Percentiles rank a stretch among this genome's conserved stretches.
Evolutionary conservation across 306 rosid genomes (phyloP).

Genomic region (Vigna radiata): DNA sequence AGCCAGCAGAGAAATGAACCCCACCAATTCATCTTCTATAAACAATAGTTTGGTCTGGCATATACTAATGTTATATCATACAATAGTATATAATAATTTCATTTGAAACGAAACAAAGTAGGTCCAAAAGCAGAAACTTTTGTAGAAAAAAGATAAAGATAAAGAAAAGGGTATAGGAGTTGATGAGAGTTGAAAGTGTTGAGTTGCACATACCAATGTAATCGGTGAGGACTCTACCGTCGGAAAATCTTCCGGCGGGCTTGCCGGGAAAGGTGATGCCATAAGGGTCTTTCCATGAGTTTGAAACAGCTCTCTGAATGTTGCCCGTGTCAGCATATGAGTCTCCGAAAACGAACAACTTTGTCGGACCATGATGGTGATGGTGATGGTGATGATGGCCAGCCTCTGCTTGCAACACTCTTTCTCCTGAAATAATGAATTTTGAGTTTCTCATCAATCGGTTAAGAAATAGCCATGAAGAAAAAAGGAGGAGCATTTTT

Average conservation of each 20-base stretch:
- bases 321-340: constrained; percentile 63
- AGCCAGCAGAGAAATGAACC: constrained; percentile 39
- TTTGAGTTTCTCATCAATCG: neutral
- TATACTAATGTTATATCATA: too few relatives aligned
- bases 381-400: neutral
- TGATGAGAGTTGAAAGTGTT: neutral
- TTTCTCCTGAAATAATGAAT: constrained; percentile 35
- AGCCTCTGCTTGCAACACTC: constrained; percentile 35
- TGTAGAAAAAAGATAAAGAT: constrained; percentile 19
- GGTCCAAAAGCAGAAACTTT: constrained; percentile 32
- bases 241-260: constrained; percentile 62
- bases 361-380: neutral
- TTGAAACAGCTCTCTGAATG: constrained; percentile 35
- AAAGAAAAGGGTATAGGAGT: neutral
- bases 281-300: constrained; percentile 56
- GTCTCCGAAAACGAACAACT: constrained; percentile 58
- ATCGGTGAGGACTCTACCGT: constrained; percentile 60
- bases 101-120: constrained; percentile 3
- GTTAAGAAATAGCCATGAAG: neutral
- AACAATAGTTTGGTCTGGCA: neutral
- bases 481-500: neutral
- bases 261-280: constrained; percentile 61
- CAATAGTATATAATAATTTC: neutral
- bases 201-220: constrained; percentile 46
- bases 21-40: constrained; percentile 32